Base-by-base conservation (phyloP, 139 green algal genomes). In the Coelastrella sp. region DNA sequence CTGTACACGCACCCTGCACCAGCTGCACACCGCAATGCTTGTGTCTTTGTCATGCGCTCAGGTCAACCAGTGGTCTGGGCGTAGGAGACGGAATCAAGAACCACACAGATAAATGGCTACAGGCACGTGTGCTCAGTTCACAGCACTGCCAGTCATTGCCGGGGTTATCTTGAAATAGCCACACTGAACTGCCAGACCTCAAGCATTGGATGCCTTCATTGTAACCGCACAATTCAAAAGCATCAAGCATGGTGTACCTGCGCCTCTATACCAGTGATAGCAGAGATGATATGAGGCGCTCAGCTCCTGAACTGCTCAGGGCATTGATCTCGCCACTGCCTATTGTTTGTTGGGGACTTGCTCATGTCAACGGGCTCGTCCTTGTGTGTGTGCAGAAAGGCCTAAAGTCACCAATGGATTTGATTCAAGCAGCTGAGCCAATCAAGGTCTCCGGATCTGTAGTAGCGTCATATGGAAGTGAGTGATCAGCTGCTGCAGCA, bases 91-190 rank as follows among this genome's bases (percentile, higher is more conserved):
- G 95, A 47, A 92, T 98, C 13, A 91, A 89, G 5, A 96, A 89
- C 54, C 97, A 99, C 93, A 99, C 96, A 11, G 90, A 76, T 23
- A 99, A 99, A 86, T 99, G 97, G 97, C 91, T 98, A 65, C 92
- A 97, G 93, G 96, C 95, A 73, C 47, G 92, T 57, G 11, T 76
- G 19, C 22, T 47, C 32, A 47, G 0, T 47, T 47, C 1, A 47
- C 32, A 47, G 32, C 32, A 47, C 32, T 1, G 32, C 32, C 32
- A 47, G 32, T 47, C 32, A 47, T 47, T 47, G 32, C 32, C 32
- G 32, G 32, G 32, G 32, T 47, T 47, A 47, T 47, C 32, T 1
- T 47, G 32, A 47, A 47, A 1, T 47, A 47, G 32, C 32, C 32
- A 47, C 32, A 47, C 32, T 47, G 32, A 47, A 47, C 32, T 47